Conservation (phyloP, 192 early-diverging fungal genomes). For the Linnemannia hyalina region DNA sequence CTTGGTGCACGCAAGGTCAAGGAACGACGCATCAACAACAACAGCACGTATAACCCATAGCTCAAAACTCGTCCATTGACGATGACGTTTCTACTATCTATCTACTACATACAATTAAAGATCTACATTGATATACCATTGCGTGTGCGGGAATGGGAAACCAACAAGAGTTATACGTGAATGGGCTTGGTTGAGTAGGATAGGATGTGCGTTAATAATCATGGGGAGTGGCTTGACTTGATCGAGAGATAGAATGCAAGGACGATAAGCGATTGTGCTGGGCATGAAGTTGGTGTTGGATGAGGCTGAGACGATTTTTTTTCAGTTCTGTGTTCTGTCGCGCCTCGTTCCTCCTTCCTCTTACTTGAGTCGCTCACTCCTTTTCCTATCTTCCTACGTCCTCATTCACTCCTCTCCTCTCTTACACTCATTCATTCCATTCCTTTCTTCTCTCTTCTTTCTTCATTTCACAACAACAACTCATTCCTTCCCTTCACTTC, state of each 20-base stretch:
- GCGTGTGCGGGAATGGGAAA: too few species aligned
- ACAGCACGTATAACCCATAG: background rate
- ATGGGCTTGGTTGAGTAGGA: background rate
- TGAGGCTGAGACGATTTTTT: background rate
- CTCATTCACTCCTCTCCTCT: background rate
- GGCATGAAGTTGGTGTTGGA: background rate
- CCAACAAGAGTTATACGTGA: background rate
- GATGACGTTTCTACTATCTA: background rate
- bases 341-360: constrained; percentile 8
- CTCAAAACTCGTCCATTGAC: background rate
- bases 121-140: too few species aligned
- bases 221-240: too few species aligned
- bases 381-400: background rate
- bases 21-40: background rate
- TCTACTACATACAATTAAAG: too few species aligned
- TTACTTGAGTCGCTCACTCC: background rate
- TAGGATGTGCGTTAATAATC: background rate
- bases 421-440: constrained; percentile 1
- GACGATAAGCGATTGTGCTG: too few species aligned
- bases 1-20: constrained; percentile 24
- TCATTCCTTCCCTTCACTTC: constrained; percentile 11
- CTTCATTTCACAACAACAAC: background rate
- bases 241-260: too few species aligned
- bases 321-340: background rate
- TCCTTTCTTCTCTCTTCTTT: background rate